Percentiles rank a stretch among this genome's conserved stretches.
phyloP scores from a whole-genome alignment of 495 filamentous ascomycete species.

The Peziza echinospora region DNA sequence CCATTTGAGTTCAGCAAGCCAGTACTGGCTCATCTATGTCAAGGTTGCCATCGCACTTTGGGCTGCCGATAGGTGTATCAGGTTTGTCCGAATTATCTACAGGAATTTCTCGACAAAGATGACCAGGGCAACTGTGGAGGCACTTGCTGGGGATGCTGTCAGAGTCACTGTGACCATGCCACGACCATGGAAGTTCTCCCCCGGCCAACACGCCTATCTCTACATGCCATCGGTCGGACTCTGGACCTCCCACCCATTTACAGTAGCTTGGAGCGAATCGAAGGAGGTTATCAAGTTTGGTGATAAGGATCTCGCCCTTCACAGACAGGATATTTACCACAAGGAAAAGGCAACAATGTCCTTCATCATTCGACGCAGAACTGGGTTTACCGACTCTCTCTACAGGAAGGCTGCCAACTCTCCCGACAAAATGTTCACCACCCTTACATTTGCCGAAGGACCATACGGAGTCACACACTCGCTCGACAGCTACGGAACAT shows the following conservation, averaged over 20 bases:
- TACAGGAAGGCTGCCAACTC: slow-evolving; percentile 42
- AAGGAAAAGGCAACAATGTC: slow-evolving; percentile 44
- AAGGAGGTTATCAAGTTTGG: slow-evolving; percentile 23
- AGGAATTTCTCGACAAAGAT: slow-evolving; percentile 45
- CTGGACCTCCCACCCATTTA: slow-evolving; percentile 49
- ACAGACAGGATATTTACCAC: slow-evolving; percentile 34
- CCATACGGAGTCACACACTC: slow-evolving; percentile 53
- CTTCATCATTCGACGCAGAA: slow-evolving; percentile 54
- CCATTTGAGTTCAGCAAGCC: slow-evolving; percentile 39
- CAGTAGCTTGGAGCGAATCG: slow-evolving; percentile 42
- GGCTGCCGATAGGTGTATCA: slow-evolving; percentile 37
- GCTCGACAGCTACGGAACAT: slow-evolving; percentile 61
- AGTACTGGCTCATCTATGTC: slow-evolving; percentile 41
- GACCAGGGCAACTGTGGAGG: slow-evolving; percentile 36
- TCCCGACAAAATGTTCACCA: slow-evolving; percentile 36
- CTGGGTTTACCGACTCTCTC: slow-evolving; percentile 62
- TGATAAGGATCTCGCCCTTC: slow-evolving; percentile 33
- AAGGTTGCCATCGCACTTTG: slow-evolving; percentile 40
- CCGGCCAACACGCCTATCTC: slow-evolving; percentile 61
- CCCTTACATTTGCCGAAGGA: slow-evolving; percentile 51
- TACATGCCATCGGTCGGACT: slow-evolving; percentile 57
- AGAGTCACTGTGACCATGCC: slow-evolving; percentile 56
- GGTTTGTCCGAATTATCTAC: slow-evolving; percentile 34
- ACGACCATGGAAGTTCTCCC: slow-evolving; percentile 48
- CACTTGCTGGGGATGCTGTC: slow-evolving; percentile 40